Evolutionary conservation across 2,329 filamentous ascomycete species (phyloP).

Genomic region (Penicillium sp.): DNA sequence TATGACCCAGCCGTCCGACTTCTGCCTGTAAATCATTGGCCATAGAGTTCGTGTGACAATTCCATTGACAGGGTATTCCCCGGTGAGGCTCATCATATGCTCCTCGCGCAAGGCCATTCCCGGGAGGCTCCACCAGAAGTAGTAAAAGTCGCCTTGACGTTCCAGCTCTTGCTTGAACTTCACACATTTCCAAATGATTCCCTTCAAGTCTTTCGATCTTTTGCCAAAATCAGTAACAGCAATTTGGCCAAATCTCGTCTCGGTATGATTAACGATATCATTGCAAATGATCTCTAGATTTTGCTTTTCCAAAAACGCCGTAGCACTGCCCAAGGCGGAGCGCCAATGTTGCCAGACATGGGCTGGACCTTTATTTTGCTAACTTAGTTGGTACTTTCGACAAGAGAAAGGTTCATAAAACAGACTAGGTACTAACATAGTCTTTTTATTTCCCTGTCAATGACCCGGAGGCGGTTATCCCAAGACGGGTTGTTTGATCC

Average conservation of each 20-base stretch:
- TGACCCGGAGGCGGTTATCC: background rate
- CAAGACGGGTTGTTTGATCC: background rate
- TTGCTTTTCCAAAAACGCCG: background rate
- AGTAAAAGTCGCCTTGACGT: slow-evolving; percentile 18
- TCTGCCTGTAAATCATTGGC: slow-evolving; percentile 15
- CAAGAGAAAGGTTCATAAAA: background rate
- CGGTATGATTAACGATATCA: background rate
- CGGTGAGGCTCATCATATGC: slow-evolving; percentile 8
- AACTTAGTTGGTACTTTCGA: background rate
- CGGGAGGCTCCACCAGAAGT: slow-evolving; percentile 14
- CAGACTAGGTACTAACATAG: slow-evolving; percentile 5
- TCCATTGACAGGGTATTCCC: background rate
- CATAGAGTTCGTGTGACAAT: slow-evolving; percentile 15
- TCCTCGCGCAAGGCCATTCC: slow-evolving; percentile 2
- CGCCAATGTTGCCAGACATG: slow-evolving; percentile 23
- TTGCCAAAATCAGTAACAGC: background rate
- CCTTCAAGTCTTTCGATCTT: slow-evolving; percentile 6
- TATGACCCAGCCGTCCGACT: background rate
- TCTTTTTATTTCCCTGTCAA: slow-evolving; percentile 8
- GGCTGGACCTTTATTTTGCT: slow-evolving; percentile 9
- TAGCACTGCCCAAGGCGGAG: slow-evolving; percentile 22
- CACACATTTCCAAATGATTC: slow-evolving; percentile 17
- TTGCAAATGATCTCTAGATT: background rate
- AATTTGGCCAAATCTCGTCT: background rate
- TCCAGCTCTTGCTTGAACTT: slow-evolving; percentile 25